These are phyloP conservation scores for Ustilago vetiveriae DNA, from an alignment of 1,284 basidiomycete genomes.

Conservation along the genomic window DNA sequence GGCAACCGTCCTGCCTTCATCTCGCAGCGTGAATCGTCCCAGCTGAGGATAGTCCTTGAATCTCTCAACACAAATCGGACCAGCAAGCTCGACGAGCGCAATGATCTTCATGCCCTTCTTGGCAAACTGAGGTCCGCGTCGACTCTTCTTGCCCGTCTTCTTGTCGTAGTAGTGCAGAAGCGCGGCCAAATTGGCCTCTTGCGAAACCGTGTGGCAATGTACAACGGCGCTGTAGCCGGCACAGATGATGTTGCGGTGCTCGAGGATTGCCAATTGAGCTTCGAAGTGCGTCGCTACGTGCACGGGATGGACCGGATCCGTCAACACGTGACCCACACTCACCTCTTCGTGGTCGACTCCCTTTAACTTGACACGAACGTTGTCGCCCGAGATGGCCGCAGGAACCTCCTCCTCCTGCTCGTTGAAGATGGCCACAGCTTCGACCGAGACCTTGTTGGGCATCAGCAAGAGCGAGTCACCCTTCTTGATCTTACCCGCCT, in stretches of 20 bases:
- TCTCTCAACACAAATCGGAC: conserved; percentile 62
- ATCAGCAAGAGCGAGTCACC: conserved; percentile 62
- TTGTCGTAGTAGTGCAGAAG: conserved; percentile 67
- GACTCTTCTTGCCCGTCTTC: conserved; percentile 67
- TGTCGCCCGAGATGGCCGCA: conserved; percentile 66
- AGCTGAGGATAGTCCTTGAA: conserved; percentile 66
- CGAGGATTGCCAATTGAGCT: conserved; percentile 66
- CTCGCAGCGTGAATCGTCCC: conserved; percentile 65
- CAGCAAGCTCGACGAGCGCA: conserved; percentile 63
- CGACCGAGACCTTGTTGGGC: conserved; percentile 62
- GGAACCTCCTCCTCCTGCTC: conserved; percentile 66
- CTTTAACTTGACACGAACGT: conserved; percentile 66
- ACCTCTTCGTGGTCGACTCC: conserved; percentile 65
- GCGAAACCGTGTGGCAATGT: conserved; percentile 63
- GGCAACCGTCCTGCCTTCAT: conserved; percentile 65
- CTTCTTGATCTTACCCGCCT: conserved; percentile 63
- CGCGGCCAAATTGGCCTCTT: conserved; percentile 60
- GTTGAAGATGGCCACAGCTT: conserved; percentile 62
- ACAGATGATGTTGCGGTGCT: conserved; percentile 66
- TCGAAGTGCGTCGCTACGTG: conserved; percentile 65
- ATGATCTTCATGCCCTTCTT: conserved; percentile 67
- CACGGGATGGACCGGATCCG: conserved; percentile 60
- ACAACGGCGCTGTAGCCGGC: conserved; percentile 66
- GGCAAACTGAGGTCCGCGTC: conserved; percentile 63
- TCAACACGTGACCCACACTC: conserved; percentile 60